Evolutionary conservation across 495 filamentous ascomycete genomes (phyloP).

Genomic region (Penicillium cataractarum): DNA sequence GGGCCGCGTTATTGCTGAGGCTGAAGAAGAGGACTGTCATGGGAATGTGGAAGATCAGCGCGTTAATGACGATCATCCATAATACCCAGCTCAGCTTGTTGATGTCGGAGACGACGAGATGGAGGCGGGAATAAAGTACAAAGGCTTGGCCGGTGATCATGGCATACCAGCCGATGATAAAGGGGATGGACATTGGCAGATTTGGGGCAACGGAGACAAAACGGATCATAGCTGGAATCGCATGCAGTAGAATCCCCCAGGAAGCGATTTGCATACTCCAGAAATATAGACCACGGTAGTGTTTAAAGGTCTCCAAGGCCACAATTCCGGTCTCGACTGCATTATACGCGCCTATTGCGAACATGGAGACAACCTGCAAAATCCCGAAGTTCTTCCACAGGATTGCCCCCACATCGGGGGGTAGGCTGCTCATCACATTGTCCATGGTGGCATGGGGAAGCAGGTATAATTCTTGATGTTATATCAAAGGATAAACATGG

Average conservation of each 20-base stretch:
- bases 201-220: neutral
- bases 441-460: slow-evolving; percentile 20
- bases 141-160: slow-evolving; percentile 68
- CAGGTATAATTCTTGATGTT: neutral
- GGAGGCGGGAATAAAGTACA: slow-evolving; percentile 67
- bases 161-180: slow-evolving; percentile 56
- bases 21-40: slow-evolving; percentile 55
- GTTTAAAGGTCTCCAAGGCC: slow-evolving; percentile 40
- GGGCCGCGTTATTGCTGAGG: slow-evolving; percentile 22
- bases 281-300: slow-evolving; percentile 42
- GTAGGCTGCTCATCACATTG: slow-evolving; percentile 11
- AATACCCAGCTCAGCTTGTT: slow-evolving; percentile 48
- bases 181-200: slow-evolving; percentile 8
- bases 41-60: slow-evolving; percentile 48
- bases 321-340: slow-evolving; percentile 36
- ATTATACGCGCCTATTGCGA: slow-evolving; percentile 34
- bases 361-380: slow-evolving; percentile 19
- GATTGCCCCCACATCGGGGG: slow-evolving; percentile 11
- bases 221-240: slow-evolving; percentile 15
- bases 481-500: neutral
- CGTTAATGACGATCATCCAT: slow-evolving; percentile 59
- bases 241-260: slow-evolving; percentile 36
- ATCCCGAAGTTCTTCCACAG: slow-evolving; percentile 15
- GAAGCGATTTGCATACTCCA: slow-evolving; percentile 40
- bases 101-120: slow-evolving; percentile 54